Evolutionary conservation across 768 basidiomycete species (phyloP), one percentile per base, ranked within the genome.

Genomic region (Brasilioporus rufonigricans): DNA sequence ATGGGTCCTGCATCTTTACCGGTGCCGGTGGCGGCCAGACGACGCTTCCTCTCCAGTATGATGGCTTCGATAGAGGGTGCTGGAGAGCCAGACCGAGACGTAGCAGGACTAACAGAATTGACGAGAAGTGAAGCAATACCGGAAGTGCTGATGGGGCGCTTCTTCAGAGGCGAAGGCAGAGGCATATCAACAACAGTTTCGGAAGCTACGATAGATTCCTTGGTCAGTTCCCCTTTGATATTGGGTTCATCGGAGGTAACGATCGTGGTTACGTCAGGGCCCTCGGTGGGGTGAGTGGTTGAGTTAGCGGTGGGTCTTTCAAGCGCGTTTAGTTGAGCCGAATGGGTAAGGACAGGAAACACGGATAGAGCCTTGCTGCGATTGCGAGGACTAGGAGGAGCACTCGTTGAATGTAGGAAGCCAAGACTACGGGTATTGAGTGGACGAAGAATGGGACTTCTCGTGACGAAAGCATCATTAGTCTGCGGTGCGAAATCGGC

Each of bases 61-160:
- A 89, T 76, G 1, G 86, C 86, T 64, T 89, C 88, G 16, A 89
- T 74, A 32, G 85, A 79, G 11, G 81, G 77, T 5, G 76, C 74
- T n/a, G 83, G 81, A 7, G 81, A 79, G 8, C 70, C 60, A 56
- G 74, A 73, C 12, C 75, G 73, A 10, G 76, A 68, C 2, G 49
- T 24, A 16, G 58, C 43, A 18, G 61, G 46, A 16, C 36, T 59
- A 32, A 47, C 38, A 21, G 67, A 48, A 54, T 38, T 43, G 33
- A 64, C 52, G 16, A 60, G 45, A 24, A 27, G 39, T 38, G 65
- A 35, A 3, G 56, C 52, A 8, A 52, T 39, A 11, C 58, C 56
- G 2, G 65, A 53, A 40, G 41, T 53, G 18, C 62, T 69, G 27
- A 50, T 11, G 9, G 57, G 48, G 10, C 44, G 55, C 48, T 62